Evolutionary conservation across 768 basidiomycete genomes (phyloP), one percentile per base, ranked within the genome.

Genomic region (Tulasnella sp.): DNA sequence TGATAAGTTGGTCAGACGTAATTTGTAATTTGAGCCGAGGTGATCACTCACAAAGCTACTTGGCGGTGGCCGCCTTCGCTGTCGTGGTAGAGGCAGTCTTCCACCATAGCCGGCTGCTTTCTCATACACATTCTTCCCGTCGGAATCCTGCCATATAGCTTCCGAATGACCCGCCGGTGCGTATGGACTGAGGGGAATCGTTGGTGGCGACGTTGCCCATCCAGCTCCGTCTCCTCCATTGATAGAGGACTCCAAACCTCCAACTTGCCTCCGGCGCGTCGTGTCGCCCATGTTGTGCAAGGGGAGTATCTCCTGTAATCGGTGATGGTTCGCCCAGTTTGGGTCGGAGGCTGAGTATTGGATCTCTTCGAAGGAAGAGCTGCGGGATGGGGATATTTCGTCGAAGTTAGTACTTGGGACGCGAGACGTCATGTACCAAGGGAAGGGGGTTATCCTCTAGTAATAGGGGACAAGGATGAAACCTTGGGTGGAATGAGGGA

Each of bases 121-220:
- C 34, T 70, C 71, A 59, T 80, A 79, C 13, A 78, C 76, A 45
- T 84, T 86, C 72, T 87, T 88, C 51, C 86, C 85, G 52, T 74
- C 76, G 21, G 65, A 65, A 50, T 72, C 69, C 3, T 67, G 70
- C 56, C 45, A 58, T 24, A 58, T 34, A 15, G 56, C 56, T 48
- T 58, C 56, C 7, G 56, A 58, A 26, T 43, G 44, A 13, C 45
- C 56, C 27, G 4, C 43, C 13, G 56, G 56, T 27, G 56, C 5
- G 42, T 58, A 58, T 5, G 56, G 56, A 27, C 29, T 38, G 24
- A 30, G 48, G 9, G 65, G 45, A 65, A 58, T 54, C 64, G 43
- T 51, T 64, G 47, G 66, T 41, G 43, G 32, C 47, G 11, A 24
- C 11, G 27, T 11, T 2, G 42, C 58, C 55, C 56, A 64, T 30